Evolutionary conservation across 108 stramenopile species (phyloP).

Genomic region (Stephanodiscus minutulus): DNA sequence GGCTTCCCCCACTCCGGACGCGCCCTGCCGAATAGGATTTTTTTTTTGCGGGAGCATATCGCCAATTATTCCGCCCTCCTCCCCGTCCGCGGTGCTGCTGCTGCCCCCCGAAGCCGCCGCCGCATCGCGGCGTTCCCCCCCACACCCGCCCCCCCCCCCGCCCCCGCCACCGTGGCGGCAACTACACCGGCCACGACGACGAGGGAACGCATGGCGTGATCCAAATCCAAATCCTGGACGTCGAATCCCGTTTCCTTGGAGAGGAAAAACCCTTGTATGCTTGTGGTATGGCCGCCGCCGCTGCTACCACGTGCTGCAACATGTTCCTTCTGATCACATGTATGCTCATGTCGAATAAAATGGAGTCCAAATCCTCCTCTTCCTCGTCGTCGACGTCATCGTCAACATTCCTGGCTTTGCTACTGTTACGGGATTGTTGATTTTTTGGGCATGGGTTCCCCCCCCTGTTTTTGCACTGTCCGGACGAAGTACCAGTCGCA

Average conservation of each 20-base stretch:
- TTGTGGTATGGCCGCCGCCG: no score
- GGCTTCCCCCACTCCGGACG: conserved; percentile 64
- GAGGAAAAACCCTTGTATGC: conserved; percentile 18
- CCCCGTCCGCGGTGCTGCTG: conserved; percentile 17
- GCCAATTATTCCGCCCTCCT: conserved; percentile 18
- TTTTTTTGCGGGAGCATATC: conserved; percentile 37
- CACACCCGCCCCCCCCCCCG: neutral
- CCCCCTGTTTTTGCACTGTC: conserved; percentile 1
- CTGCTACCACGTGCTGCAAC: no score
- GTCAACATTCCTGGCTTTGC: conserved; percentile 2
- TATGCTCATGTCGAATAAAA: conserved; percentile 29
- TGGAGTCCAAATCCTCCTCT: conserved; percentile 54
- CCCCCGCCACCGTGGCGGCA: conserved; percentile 6
- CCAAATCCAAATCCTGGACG: conserved; percentile 62
- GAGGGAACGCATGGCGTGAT: conserved; percentile 60
- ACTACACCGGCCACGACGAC: conserved; percentile 35
- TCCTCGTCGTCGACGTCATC: conserved; percentile 7
- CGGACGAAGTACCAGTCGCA: neutral
- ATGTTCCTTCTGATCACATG: neutral
- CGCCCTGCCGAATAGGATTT: conserved; percentile 66
- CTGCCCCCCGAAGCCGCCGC: neutral
- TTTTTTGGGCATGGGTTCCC: conserved; percentile 6
- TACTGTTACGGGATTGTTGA: neutral
- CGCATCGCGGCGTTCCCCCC: neutral
- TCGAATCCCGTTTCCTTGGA: conserved; percentile 36